Evolutionary conservation across 164 flowering plant species (phyloP).

Genomic region (Litsea cubeba): DNA sequence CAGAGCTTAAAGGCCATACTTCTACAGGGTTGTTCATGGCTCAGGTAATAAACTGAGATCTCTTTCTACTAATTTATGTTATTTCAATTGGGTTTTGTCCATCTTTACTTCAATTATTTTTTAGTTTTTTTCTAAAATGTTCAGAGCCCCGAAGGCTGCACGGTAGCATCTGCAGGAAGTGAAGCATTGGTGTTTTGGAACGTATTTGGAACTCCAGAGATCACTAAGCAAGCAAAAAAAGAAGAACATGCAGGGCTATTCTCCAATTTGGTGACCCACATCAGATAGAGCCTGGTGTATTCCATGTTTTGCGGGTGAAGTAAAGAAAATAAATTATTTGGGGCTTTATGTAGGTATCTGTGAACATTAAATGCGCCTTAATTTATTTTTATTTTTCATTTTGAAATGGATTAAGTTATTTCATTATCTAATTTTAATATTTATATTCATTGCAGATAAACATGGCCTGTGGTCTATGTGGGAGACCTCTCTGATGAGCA

Average conservation of each 20-base stretch:
- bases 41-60: conserved; percentile 30
- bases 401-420: no score
- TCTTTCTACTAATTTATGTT: neutral
- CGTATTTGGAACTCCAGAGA: conserved; percentile 42
- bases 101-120: neutral
- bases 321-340: no score
- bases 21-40: conserved; percentile 60
- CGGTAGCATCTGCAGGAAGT: conserved; percentile 51
- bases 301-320: no score
- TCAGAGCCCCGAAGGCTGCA: conserved; percentile 57
- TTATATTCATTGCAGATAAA: no score
- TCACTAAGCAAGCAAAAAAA: conserved; percentile 25
- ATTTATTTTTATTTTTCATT: no score
- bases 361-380: no score
- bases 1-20: conserved; percentile 63
- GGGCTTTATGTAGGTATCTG: no score
- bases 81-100: neutral
- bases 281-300: conserved; percentile 18
- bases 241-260: conserved; percentile 38
- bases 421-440: no score
- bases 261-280: conserved; percentile 32
- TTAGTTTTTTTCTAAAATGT: neutral
- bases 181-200: conserved; percentile 51
- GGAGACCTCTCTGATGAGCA: no score
- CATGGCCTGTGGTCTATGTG: no score